Evolutionary conservation across 305 asterid genomes (phyloP), one percentile per base, ranked within the genome.

Genomic region (Solanum hybrid): DNA sequence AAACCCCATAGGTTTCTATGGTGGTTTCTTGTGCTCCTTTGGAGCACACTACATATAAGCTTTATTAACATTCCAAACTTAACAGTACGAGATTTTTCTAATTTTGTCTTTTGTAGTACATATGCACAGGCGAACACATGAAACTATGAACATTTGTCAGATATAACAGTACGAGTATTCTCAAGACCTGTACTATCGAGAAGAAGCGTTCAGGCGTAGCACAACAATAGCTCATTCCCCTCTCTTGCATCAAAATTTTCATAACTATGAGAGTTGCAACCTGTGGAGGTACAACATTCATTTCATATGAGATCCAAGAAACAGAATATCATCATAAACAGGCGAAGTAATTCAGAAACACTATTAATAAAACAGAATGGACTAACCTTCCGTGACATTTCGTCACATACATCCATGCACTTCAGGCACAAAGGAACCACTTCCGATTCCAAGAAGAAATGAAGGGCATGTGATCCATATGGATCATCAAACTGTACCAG

Each of bases 401-500:
- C 88, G 29, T 66, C 86, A 82, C 93, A 91, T 35, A 0, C 7
- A 79, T 93, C 94, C 91, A 93, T 91, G 37, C 91, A 66, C 13
- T 3, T 24, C 66, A 92, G 90, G 79, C 91, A 92, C 75, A 88
- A 40, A 24, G 93, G 95, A 87, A 93, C 82, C 16, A 89, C 71
- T 85, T 93, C 92, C 3, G 91, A 85, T 72, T 75, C 56, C 34
- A 93, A 93, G 40, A 92, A 89, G 85, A 89, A 88, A 78, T 42
- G 36, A 66, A 91, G 89, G 81, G 88, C 26, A 46, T 10, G 12
- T 10, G 32, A 26, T 29, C 73, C 90, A 17, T 79, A 73, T 27
- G 89, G 34, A 66, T 92, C 91, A 77, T 90, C 93, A 91, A 38
- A 90, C 95, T 92, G 90, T 86, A 79, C 34, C n/a, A 60, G 69